Base-by-base conservation (phyloP, 164 flowering plant genomes). In the Kingdonia uniflora region DNA sequence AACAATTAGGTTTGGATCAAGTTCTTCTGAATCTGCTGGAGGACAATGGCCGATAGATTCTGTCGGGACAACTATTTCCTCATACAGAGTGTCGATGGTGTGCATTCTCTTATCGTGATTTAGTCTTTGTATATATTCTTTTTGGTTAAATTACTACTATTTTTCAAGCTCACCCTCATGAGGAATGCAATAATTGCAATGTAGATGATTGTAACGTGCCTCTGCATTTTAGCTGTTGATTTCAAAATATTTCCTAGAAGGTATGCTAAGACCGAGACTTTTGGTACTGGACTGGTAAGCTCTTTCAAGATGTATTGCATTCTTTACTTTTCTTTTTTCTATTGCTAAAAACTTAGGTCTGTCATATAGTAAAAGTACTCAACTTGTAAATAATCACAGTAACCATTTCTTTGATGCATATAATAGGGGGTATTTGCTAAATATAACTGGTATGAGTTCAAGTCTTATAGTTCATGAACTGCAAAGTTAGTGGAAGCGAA, bases 181-280 rank as follows among this genome's bases (percentile, higher is more conserved):
- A 69, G 63, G 65, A 35, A 54, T 51, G 51, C 59, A 71, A 33
- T 42, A 44, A 23, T 35, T 53, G 23, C 46, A 6, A 37, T 69
- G 75, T 81, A 91, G 95, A 83, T 85, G 92, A 59, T 83, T 57
- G 56, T 76, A 20, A 87, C 97, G 54, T 81, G 87, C 77, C 58
- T 87, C 55, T 83, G 84, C 71, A 87, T 91, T 65, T 70, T 91
- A 74, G 92, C 90, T 73, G 97, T 91, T 62, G 97, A 91, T 68
- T 91, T 85, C 76, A 73, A 68, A 65, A 78, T 87, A 69, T 91
- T 73, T 70, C 97, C 97, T 41, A 76, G 96, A 78, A 74, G 85
- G 70, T 83, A 77, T 72, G 97, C 95, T 19, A 91, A 91, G 73
- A 79, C 96, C 39, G 97, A 91, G 80, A 81, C 90, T 46, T 87